Evolutionary conservation across 1,284 basidiomycete genomes (phyloP).

Genomic region (Chiua sp.): DNA sequence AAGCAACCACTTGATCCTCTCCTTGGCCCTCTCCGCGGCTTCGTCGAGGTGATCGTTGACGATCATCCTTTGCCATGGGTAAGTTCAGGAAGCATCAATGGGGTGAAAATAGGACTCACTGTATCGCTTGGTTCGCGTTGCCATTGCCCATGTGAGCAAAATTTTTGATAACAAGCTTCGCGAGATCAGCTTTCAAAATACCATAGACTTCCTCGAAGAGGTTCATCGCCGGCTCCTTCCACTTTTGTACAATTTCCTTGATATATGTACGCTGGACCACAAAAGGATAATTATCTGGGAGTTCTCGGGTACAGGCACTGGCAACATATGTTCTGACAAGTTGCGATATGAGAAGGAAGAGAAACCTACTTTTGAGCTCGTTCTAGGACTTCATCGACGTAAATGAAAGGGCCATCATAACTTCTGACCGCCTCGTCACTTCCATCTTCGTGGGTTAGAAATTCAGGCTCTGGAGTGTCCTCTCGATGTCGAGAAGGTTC

Average conservation of each 20-base stretch:
- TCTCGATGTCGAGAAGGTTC: constrained; percentile 41
- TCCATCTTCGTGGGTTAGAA: constrained; percentile 48
- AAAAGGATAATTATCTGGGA: constrained; percentile 70
- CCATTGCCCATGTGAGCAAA: constrained; percentile 49
- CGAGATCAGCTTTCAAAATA: constrained; percentile 47
- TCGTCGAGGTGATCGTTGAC: constrained; percentile 53
- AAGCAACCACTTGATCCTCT: constrained; percentile 56
- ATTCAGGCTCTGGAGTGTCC: constrained; percentile 32
- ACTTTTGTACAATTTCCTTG: constrained; percentile 47
- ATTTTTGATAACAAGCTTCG: constrained; percentile 47
- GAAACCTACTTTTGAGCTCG: constrained; percentile 51
- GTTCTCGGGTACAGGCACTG: constrained; percentile 70
- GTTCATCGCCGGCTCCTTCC: constrained; percentile 52
- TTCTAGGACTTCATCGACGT: constrained; percentile 60
- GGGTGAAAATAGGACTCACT: constrained; percentile 43
- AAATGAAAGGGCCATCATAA: constrained; percentile 41
- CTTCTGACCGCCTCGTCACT: constrained; percentile 7
- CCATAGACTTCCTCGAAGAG: constrained; percentile 54
- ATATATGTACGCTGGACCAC: constrained; percentile 61
- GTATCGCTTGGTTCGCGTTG: constrained; percentile 39
- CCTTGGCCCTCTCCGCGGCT: constrained; percentile 45
- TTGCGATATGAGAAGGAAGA: background rate
- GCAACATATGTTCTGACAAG: background rate
- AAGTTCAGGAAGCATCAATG: background rate
- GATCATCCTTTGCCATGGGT: constrained; percentile 43